Evolutionary conservation across 495 filamentous ascomycete species (phyloP), one percentile per base, ranked within the genome.

Genomic region (Daldinia caldariorum): DNA sequence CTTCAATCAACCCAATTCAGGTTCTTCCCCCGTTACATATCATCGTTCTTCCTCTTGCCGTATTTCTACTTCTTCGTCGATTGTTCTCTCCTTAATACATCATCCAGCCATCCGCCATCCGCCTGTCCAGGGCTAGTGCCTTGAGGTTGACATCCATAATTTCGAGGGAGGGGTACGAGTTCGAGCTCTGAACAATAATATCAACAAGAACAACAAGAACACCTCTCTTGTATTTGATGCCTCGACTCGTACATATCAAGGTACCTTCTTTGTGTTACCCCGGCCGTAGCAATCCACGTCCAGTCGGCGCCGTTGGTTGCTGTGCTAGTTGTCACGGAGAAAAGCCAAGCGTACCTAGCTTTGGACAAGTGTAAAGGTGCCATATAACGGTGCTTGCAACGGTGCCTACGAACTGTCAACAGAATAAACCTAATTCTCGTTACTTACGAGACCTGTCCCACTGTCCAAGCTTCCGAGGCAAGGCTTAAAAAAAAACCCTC

Each of bases 381-480:
- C 45, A 56, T 62, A 7, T 35, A 1, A 26, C 26, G 34, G 9
- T 35, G 9, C 9, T 16, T 39, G 38, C 26, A 26, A 58, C 26
- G 32, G 31, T 54, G 18, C 20, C 13, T 56, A 55, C 41, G 47
- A 55, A 9, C 0, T n/a, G 35, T n/a, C 55, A 32, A 61, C 22
- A 41, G 18, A 50, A 29, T 35, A 61, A 66, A 50, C 56, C 38
- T 59, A 65, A 66, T 58, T 66, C 60, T 35, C 14, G n/a, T 55
- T 57, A 37, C 64, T 49, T 57, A 37, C 64, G 55, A 60, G 69
- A 39, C 18, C 16, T 20, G 39, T 67, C 49, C 55, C 49, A 66
- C 62, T n/a, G 22, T 73, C 67, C 47, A 67, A 73, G 63, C 58
- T 70, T 63, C 55, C 39, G 57, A 67, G 49, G 50, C 63, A 47